Evolutionary conservation across 495 filamentous ascomycete genomes (phyloP).

Genomic region (Aspergillus biplanus): DNA sequence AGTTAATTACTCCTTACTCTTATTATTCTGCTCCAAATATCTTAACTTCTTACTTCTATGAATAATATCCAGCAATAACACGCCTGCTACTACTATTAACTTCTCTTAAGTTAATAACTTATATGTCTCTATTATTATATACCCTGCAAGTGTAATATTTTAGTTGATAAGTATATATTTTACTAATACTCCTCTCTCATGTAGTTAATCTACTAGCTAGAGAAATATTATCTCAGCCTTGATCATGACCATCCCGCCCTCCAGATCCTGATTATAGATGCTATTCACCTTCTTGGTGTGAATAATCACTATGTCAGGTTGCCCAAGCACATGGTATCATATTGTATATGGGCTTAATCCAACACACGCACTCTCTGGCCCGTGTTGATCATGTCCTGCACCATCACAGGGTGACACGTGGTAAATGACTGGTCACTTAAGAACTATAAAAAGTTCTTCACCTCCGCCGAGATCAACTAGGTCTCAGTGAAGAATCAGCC

Average conservation of each 20-base stretch:
- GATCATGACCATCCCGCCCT: constrained; percentile 20
- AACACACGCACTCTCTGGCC: constrained; percentile 19
- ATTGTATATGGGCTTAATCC: constrained; percentile 20
- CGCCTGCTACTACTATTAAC: constrained; percentile 19
- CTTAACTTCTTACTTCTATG: constrained; percentile 13
- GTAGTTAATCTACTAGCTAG: constrained; percentile 19
- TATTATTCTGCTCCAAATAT: constrained; percentile 15
- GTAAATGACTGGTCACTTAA: too few relatives aligned
- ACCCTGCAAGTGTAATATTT: constrained; percentile 22
- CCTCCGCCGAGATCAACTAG: too few relatives aligned
- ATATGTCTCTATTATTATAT: constrained; percentile 18
- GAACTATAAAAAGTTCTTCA: too few relatives aligned
- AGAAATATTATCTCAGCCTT: constrained; percentile 20
- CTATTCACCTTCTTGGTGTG: constrained; percentile 19
- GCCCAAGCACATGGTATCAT: constrained; percentile 24
- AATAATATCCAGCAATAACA: constrained; percentile 18
- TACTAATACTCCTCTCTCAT: constrained; percentile 13
- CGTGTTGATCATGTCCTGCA: constrained; percentile 12
- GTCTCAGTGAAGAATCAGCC: too few relatives aligned
- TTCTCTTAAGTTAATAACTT: constrained; percentile 17
- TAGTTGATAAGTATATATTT: constrained; percentile 20
- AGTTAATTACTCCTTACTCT: constrained; percentile 18
- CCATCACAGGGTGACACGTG: too few relatives aligned
- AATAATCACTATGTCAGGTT: constrained; percentile 22
- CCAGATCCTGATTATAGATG: constrained; percentile 15